Evolutionary conservation across 2,329 filamentous ascomycete species (phyloP).

Genomic region (Mollisia scopiformis): DNA sequence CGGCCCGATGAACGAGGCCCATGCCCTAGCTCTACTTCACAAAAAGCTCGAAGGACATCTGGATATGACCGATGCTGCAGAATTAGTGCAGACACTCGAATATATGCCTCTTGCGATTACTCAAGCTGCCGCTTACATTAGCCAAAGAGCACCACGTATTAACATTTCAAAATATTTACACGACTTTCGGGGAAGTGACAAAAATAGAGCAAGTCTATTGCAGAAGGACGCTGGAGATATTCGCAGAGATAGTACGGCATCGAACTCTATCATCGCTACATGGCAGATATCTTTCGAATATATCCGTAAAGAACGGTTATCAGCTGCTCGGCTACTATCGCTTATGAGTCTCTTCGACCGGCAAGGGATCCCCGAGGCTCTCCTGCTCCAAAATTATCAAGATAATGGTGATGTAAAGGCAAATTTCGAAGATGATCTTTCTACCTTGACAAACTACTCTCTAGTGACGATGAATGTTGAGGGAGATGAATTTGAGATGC

Average conservation of each 20-base stretch:
- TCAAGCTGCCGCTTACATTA: slow-evolving; percentile 31
- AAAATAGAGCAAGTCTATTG: not conserved
- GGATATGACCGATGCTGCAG: not conserved
- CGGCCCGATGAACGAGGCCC: slow-evolving; percentile 28
- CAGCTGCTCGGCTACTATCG: slow-evolving; percentile 45
- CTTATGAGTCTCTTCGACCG: slow-evolving; percentile 50
- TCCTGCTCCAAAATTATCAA: slow-evolving; percentile 27
- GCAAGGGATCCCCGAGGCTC: slow-evolving; percentile 41
- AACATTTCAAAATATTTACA: slow-evolving; percentile 41
- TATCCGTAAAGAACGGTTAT: slow-evolving; percentile 34
- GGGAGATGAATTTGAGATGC: not conserved
- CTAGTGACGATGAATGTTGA: not conserved
- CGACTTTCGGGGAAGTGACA: slow-evolving; percentile 30
- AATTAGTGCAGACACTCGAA: slow-evolving; percentile 23
- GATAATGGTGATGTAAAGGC: not conserved
- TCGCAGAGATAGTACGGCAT: not conserved
- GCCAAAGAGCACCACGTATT: slow-evolving; percentile 20
- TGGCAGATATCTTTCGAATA: slow-evolving; percentile 38
- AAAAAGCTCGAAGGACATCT: not conserved
- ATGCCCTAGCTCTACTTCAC: slow-evolving; percentile 9
- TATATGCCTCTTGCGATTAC: slow-evolving; percentile 34
- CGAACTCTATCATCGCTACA: not conserved
- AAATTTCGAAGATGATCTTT: not conserved
- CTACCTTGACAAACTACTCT: not conserved
- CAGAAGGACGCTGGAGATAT: not conserved